Evolutionary conservation across 371 early-diverging fungal genomes (phyloP).

Genomic region (Coemansia sp.): DNA sequence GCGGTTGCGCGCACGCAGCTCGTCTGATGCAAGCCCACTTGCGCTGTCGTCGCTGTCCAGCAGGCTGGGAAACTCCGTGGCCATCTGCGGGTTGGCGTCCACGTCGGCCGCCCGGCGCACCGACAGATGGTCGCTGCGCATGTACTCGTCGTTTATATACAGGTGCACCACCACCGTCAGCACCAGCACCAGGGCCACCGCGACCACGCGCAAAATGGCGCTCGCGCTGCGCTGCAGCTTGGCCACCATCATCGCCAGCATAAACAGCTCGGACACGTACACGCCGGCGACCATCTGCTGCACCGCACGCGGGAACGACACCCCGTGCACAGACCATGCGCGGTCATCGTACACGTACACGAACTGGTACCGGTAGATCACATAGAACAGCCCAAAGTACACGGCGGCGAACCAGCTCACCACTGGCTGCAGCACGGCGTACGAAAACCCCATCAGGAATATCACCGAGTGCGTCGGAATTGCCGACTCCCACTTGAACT

Average conservation of each 20-base stretch:
- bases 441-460: constrained; percentile 70
- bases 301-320: constrained; percentile 65
- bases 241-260: constrained; percentile 67
- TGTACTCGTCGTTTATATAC: constrained; percentile 61
- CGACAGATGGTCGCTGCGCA: constrained; percentile 66
- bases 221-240: constrained; percentile 53
- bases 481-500: constrained; percentile 47
- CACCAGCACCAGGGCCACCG: constrained; percentile 38
- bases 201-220: constrained; percentile 56
- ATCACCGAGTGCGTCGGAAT: constrained; percentile 67
- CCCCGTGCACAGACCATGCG: constrained; percentile 62
- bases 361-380: constrained; percentile 80
- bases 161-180: constrained; percentile 55
- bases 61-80: constrained; percentile 26
- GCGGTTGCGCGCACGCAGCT: constrained; percentile 3
- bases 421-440: constrained; percentile 76
- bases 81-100: constrained; percentile 21
- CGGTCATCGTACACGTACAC: constrained; percentile 67
- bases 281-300: constrained; percentile 67
- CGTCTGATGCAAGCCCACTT: not conserved
- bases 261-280: constrained; percentile 64
- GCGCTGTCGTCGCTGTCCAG: constrained; percentile 7
- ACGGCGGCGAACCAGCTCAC: constrained; percentile 70
- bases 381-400: constrained; percentile 69
- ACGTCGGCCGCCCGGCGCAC: constrained; percentile 38